Evolutionary conservation across 2,329 filamentous ascomycete genomes (phyloP).

Genomic region (Botrytis elliptica): DNA sequence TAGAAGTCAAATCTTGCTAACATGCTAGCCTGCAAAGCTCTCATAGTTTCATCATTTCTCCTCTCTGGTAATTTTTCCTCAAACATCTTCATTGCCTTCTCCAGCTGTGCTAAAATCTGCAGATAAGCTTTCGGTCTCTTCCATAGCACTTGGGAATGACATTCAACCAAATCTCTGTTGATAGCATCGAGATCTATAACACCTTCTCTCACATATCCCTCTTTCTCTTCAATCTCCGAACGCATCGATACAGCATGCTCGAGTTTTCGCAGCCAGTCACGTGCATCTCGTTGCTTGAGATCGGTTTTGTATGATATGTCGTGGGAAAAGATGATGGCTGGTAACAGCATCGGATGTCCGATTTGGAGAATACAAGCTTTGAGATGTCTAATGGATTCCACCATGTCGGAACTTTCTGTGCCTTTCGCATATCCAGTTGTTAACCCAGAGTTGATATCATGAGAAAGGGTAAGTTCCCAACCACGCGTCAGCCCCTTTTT

Average conservation of each 20-base stretch:
- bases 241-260: conserved; percentile 62
- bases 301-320: conserved; percentile 57
- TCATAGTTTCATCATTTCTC: conserved; percentile 32
- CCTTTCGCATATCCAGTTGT: conserved; percentile 63
- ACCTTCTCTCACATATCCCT: conserved; percentile 55
- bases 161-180: conserved; percentile 62
- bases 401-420: conserved; percentile 56
- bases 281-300: conserved; percentile 60
- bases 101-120: conserved; percentile 52
- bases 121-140: conserved; percentile 61
- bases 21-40: conserved; percentile 54
- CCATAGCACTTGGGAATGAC: conserved; percentile 61
- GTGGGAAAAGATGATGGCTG: conserved; percentile 57
- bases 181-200: conserved; percentile 58
- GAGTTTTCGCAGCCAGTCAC: conserved; percentile 59
- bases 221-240: conserved; percentile 32
- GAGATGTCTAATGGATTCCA: conserved; percentile 50
- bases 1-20: conserved; percentile 57
- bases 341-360: conserved; percentile 58
- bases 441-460: conserved; percentile 53
- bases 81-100: conserved; percentile 45
- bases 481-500: conserved; percentile 63
- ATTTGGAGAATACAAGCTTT: conserved; percentile 49
- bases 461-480: conserved; percentile 63
- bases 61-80: conserved; percentile 22